Evolutionary conservation across 2,329 filamentous ascomycete genomes (phyloP).

Genomic region (Penicillium sp.): DNA sequence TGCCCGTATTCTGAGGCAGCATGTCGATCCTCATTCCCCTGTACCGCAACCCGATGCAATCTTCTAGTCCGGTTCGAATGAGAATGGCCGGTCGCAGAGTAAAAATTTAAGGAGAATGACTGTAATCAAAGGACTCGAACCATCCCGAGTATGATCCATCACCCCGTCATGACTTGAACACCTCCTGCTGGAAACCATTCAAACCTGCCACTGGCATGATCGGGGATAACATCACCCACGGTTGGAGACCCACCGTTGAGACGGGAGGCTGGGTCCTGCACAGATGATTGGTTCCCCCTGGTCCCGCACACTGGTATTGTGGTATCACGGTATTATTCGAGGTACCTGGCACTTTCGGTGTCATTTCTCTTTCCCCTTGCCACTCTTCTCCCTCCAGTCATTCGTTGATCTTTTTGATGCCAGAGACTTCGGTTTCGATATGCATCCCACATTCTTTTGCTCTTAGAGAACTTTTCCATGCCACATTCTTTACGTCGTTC

Average conservation of each 20-base stretch:
- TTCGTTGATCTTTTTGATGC: conserved; percentile 11
- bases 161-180: no score
- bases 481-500: conserved; percentile 10
- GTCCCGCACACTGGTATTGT: no score
- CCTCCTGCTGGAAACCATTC: no score
- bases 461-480: conserved; percentile 7
- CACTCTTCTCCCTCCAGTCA: conserved; percentile 6
- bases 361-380: not conserved
- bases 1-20: not conserved
- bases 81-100: not conserved
- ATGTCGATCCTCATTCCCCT: conserved; percentile 12
- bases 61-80: not conserved
- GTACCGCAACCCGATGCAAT: conserved; percentile 4
- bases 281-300: no score
- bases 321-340: not conserved
- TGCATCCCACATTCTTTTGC: conserved; percentile 15
- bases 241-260: no score
- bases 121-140: no score
- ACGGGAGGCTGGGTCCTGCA: no score
- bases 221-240: no score
- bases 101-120: no score
- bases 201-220: not conserved
- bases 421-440: conserved; percentile 10
- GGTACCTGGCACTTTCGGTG: not conserved
- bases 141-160: no score